phyloP scores from a whole-genome alignment of 768 basidiomycete species.

The Rhizopogon roseolus region DNA sequence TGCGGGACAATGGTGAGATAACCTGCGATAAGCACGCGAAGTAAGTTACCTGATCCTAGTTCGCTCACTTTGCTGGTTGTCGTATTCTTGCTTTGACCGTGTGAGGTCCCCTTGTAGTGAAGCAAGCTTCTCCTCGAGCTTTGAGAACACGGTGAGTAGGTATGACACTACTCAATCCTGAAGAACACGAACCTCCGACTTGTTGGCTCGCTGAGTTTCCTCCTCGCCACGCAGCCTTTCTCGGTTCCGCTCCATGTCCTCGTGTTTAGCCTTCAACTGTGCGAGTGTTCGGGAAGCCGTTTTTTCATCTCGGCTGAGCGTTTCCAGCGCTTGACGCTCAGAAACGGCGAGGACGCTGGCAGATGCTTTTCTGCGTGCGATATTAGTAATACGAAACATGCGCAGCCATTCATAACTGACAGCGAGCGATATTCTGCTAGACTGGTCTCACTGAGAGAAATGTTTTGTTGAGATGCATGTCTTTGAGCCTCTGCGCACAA shows the following conservation, averaged over 20 bases:
- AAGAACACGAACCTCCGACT: conserved; percentile 46
- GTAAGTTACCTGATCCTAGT: conserved; percentile 65
- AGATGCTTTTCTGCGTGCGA: conserved; percentile 58
- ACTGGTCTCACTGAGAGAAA: conserved; percentile 78
- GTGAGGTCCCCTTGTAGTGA: conserved; percentile 57
- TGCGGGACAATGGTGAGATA: conserved; percentile 24
- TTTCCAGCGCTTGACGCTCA: conserved; percentile 84
- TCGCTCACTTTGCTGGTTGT: conserved; percentile 82
- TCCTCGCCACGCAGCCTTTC: conserved; percentile 54
- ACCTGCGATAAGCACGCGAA: neutral
- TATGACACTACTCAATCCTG: neutral
- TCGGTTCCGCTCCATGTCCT: conserved; percentile 56
- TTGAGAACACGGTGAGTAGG: conserved; percentile 1
- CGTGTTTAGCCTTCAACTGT: conserved; percentile 65
- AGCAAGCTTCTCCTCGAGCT: conserved; percentile 58
- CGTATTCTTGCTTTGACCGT: conserved; percentile 68
- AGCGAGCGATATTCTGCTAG: conserved; percentile 68
- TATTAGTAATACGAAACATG: neutral
- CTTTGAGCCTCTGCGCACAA: conserved; percentile 62
- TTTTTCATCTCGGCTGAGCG: conserved; percentile 79
- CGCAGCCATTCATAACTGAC: conserved; percentile 7
- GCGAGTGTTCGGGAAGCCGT: conserved; percentile 57
- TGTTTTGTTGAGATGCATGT: conserved; percentile 64
- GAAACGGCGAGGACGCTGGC: conserved; percentile 78
- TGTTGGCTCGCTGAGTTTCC: conserved; percentile 41